phyloP scores from a whole-genome alignment of 2,329 filamentous ascomycete genomes.

The Coleophoma cylindrospora region DNA sequence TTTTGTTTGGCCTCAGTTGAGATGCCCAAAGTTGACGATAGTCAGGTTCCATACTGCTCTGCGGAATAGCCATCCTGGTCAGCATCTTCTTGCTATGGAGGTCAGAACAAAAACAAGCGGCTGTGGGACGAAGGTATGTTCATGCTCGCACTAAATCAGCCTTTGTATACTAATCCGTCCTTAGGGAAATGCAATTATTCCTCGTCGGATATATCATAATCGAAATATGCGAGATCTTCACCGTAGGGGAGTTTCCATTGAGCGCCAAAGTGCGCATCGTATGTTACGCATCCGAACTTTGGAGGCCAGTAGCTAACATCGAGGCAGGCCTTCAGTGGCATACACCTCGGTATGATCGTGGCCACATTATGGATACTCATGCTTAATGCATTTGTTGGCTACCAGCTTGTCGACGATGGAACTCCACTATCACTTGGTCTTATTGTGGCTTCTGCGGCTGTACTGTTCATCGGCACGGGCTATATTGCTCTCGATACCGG shows the following conservation, averaged over 20 bases:
- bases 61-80: slow-evolving; percentile 67
- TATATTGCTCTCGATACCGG: slow-evolving; percentile 96
- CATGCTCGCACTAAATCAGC: background rate
- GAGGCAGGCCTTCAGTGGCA: slow-evolving; percentile 73
- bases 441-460: slow-evolving; percentile 62
- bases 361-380: slow-evolving; percentile 88
- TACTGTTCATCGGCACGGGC: slow-evolving; percentile 82
- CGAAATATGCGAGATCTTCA: slow-evolving; percentile 94
- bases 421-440: slow-evolving; percentile 78
- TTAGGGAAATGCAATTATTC: slow-evolving; percentile 94
- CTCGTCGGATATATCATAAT: slow-evolving; percentile 81
- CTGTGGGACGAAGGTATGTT: slow-evolving; percentile 79
- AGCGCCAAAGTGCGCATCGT: slow-evolving; percentile 65
- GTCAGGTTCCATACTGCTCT: slow-evolving; percentile 80
- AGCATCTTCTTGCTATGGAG: slow-evolving; percentile 66
- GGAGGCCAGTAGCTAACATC: slow-evolving; percentile 4
- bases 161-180: slow-evolving; percentile 16
- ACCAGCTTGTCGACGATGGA: slow-evolving; percentile 89
- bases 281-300: slow-evolving; percentile 29
- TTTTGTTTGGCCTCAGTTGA: background rate
- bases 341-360: slow-evolving; percentile 85
- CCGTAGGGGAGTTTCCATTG: slow-evolving; percentile 83
- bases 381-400: slow-evolving; percentile 88
- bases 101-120: slow-evolving; percentile 87
- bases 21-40: slow-evolving; percentile 22